These are phyloP conservation scores for Malus fusca DNA, from an alignment of 306 rosid species.

Conservation along the genomic window DNA sequence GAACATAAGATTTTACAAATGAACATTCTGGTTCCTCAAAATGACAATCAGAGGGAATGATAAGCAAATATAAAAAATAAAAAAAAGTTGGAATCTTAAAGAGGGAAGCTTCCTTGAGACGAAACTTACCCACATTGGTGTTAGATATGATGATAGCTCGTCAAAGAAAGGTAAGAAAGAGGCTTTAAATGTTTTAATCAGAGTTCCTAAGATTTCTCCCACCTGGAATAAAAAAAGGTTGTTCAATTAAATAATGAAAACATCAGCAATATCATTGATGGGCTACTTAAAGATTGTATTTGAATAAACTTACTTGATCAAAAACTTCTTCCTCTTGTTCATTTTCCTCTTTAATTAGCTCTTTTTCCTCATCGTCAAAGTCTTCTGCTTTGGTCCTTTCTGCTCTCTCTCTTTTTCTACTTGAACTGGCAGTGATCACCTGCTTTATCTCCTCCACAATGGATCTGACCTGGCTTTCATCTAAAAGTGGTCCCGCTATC, in stretches of 20 bases:
- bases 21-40: not conserved
- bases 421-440: conserved; percentile 92
- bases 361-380: conserved; percentile 92
- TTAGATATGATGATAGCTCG: conserved; percentile 80
- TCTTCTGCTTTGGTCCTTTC: conserved; percentile 92
- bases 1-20: not conserved
- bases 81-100: not conserved
- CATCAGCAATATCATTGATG: not conserved
- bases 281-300: not conserved
- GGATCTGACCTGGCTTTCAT: conserved; percentile 80
- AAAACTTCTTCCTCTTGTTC: conserved; percentile 99
- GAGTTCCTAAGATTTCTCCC: conserved; percentile 94
- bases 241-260: conserved; percentile 5
- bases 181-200: conserved; percentile 93
- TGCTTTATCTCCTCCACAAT: conserved; percentile 84
- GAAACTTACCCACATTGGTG: conserved; percentile 99
- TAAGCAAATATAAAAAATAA: not conserved
- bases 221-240: conserved; percentile 46
- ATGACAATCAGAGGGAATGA: not conserved
- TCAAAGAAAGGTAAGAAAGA: conserved; percentile 95
- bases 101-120: not conserved
- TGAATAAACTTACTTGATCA: conserved; percentile 68
- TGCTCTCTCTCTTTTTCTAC: conserved; percentile 80
- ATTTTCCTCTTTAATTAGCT: conserved; percentile 92
- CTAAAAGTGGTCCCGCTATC: conserved; percentile 85